Evolutionary conservation across 1,139 yeast genomes (phyloP).

Genomic region (Taphrina confusa): DNA sequence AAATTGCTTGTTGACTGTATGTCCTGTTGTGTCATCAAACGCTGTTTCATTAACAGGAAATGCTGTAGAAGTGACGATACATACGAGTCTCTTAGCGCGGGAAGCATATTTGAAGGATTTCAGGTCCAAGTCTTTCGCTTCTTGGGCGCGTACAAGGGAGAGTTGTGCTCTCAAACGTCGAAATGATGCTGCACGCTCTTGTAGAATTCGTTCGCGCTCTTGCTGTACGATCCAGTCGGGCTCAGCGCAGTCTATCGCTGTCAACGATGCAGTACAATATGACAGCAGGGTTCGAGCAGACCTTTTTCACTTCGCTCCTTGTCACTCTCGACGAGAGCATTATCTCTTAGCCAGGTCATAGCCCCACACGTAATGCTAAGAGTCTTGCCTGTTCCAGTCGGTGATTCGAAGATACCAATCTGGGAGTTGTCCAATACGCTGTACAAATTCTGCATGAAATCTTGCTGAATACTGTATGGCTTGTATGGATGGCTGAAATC

Average conservation of each 20-base stretch:
- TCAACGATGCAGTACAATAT: background rate
- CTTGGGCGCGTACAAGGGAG: constrained; percentile 43
- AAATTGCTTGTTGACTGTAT: too few relatives aligned
- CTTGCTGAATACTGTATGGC: constrained; percentile 77
- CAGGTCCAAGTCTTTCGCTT: constrained; percentile 39
- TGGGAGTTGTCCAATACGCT: constrained; percentile 56
- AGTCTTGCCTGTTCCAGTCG: constrained; percentile 62
- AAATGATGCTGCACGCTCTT: constrained; percentile 40
- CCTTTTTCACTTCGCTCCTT: constrained; percentile 42
- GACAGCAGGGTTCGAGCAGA: constrained; percentile 34
- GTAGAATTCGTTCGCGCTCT: constrained; percentile 44
- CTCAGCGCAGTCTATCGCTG: constrained; percentile 52
- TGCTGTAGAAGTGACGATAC: too few relatives aligned
- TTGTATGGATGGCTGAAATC: constrained; percentile 70
- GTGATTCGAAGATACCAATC: constrained; percentile 83
- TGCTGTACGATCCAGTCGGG: constrained; percentile 49
- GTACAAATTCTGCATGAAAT: constrained; percentile 74
- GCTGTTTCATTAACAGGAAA: too few relatives aligned
- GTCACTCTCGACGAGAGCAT: constrained; percentile 48
- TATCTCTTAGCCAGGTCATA: constrained; percentile 78
- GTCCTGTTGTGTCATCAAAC: too few relatives aligned
- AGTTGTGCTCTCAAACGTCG: constrained; percentile 50
- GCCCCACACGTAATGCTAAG: constrained; percentile 68
- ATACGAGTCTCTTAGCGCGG: too few relatives aligned
- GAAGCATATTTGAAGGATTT: too few relatives aligned